Percentiles rank a stretch among this genome's conserved stretches.
phyloP scores from a whole-genome alignment of 352 stramenopile genomes.

The Bremia lactucae region DNA sequence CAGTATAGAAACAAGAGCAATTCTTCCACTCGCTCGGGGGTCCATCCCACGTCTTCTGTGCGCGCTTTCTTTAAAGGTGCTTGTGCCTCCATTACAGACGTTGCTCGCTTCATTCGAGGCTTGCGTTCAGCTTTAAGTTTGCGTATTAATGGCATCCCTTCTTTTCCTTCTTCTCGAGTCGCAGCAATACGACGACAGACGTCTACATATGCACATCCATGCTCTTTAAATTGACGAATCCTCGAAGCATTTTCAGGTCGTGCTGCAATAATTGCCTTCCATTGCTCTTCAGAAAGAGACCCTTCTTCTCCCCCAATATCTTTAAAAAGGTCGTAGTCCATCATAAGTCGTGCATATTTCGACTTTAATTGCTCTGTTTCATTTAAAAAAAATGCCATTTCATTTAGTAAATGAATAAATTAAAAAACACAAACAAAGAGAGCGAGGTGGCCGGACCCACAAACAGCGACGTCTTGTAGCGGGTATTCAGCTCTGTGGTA shows the following conservation, averaged over 20 bases:
- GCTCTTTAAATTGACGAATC: constrained; percentile 21
- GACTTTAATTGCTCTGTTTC: constrained; percentile 29
- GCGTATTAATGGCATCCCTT: not conserved
- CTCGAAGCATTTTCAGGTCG: constrained; percentile 12
- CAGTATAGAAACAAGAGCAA: constrained; percentile 25
- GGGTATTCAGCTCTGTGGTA: constrained; percentile 15
- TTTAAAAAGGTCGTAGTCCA: constrained; percentile 25
- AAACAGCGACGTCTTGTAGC: constrained; percentile 14
- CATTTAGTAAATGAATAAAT: not conserved
- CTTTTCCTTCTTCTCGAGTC: constrained; percentile 5
- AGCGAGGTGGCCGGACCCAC: constrained; percentile 10
- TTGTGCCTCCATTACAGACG: not conserved
- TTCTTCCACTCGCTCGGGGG: constrained; percentile 13
- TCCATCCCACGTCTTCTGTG: constrained; percentile 5
- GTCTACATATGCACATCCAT: constrained; percentile 16
- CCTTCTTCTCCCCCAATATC: constrained; percentile 6
- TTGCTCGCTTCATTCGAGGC: constrained; percentile 6
- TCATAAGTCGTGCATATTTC: constrained; percentile 23
- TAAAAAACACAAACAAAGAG: not conserved
- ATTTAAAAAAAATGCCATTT: no score
- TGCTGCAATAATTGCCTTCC: constrained; percentile 12
- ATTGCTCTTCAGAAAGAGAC: constrained; percentile 9
- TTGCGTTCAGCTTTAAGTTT: constrained; percentile 7
- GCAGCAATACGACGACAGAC: constrained; percentile 18
- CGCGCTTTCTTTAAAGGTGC: constrained; percentile 9